These are phyloP conservation scores for Biscogniauxia mediterranea DNA, from an alignment of 2,329 filamentous ascomycete genomes.

Conservation along the genomic window DNA sequence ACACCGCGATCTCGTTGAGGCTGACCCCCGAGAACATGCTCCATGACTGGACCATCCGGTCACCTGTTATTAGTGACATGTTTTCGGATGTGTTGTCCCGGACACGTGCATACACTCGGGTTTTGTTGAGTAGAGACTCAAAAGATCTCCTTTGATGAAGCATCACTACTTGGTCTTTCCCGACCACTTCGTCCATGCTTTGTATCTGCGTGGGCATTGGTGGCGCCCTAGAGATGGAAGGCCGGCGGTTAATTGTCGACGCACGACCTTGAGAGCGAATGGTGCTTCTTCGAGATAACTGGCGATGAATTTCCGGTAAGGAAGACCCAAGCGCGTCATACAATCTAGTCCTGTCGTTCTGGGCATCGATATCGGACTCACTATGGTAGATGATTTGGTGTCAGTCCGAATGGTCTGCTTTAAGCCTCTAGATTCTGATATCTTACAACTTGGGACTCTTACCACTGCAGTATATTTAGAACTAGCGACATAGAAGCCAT, in stretches of 20 bases:
- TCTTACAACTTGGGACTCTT: neutral
- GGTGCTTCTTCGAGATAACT: neutral
- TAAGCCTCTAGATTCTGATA: neutral
- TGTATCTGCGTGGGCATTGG: neutral
- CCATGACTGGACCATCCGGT: neutral
- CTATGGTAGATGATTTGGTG: neutral
- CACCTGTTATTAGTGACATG: neutral
- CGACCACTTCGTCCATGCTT: neutral
- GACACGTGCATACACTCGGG: neutral
- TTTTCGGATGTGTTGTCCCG: neutral
- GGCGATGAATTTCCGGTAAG: neutral
- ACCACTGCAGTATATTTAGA: conserved; percentile 4
- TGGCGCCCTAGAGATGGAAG: neutral
- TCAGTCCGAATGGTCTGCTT: neutral
- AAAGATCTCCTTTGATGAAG: neutral
- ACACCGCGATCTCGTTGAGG: neutral
- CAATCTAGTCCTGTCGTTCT: neutral
- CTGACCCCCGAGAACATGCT: neutral
- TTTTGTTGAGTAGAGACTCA: neutral
- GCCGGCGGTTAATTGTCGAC: neutral
- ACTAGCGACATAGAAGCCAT: conserved; percentile 1
- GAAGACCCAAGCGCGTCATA: neutral
- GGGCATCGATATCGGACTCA: conserved; percentile 4
- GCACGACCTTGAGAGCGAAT: neutral
- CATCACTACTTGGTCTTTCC: neutral